Percentiles rank a stretch among this genome's conserved stretches.
These are phyloP conservation scores for Termitomyces sp. DNA, from an alignment of 768 basidiomycete genomes.

Conservation along the genomic window DNA sequence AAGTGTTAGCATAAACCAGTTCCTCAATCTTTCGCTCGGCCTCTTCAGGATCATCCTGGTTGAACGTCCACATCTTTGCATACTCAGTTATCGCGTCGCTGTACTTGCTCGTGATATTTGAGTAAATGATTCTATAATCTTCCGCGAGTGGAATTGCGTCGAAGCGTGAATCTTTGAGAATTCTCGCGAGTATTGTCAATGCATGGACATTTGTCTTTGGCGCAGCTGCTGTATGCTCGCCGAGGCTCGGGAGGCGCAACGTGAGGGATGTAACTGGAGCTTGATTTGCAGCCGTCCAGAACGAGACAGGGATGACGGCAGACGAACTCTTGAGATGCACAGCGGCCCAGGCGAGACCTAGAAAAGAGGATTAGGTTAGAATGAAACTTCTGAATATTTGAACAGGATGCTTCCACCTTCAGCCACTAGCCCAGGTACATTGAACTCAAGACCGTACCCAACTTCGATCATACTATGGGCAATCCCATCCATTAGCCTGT, in stretches of 20 bases:
- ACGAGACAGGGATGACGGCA: constrained; percentile 26
- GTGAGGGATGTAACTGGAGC: constrained; percentile 4
- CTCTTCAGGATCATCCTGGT: constrained; percentile 31
- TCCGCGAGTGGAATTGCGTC: constrained; percentile 14
- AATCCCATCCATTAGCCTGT: constrained; percentile 51
- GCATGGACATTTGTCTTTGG: constrained; percentile 33
- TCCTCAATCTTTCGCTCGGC: constrained; percentile 62
- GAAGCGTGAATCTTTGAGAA: constrained; percentile 49
- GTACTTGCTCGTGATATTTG: constrained; percentile 31
- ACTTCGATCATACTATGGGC: constrained; percentile 65
- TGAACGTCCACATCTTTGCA: constrained; percentile 41
- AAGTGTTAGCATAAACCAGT: constrained; percentile 48
- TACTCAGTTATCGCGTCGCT: constrained; percentile 40
- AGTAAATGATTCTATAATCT: constrained; percentile 24
- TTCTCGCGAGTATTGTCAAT: constrained; percentile 50
- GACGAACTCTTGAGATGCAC: constrained; percentile 39
- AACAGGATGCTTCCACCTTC: constrained; percentile 45
- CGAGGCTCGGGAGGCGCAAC: constrained; percentile 6
- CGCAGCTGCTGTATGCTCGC: not conserved
- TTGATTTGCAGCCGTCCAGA: constrained; percentile 17
- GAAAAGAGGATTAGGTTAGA: not conserved
- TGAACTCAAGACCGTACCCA: constrained; percentile 64
- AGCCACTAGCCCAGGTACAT: constrained; percentile 50
- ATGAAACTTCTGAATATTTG: not conserved
- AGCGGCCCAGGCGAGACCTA: constrained; percentile 57